phyloP scores from a whole-genome alignment of 2,329 filamentous ascomycete species.

The Talaromyces sp. region DNA sequence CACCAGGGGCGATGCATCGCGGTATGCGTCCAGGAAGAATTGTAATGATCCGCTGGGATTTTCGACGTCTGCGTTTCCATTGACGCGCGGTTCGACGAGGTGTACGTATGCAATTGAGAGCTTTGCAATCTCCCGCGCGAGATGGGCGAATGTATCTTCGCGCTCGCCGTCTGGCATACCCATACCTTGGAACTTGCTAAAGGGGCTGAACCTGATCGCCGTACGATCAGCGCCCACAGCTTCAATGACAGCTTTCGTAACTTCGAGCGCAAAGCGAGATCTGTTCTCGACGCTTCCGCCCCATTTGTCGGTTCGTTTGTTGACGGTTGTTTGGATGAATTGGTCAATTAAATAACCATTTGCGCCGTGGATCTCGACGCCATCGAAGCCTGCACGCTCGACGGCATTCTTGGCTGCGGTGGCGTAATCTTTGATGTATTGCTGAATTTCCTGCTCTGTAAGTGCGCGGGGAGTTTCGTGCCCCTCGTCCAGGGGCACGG shows the following conservation, averaged over 20 bases:
- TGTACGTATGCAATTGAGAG: slow-evolving; percentile 8
- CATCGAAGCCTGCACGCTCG: slow-evolving; percentile 51
- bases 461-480: slow-evolving; percentile 27
- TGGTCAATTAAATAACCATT: slow-evolving; percentile 54
- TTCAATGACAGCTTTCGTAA: slow-evolving; percentile 44
- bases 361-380: slow-evolving; percentile 49
- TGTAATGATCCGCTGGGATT: neutral
- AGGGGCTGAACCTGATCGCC: slow-evolving; percentile 47
- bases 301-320: slow-evolving; percentile 49
- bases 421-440: slow-evolving; percentile 41
- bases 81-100: slow-evolving; percentile 6
- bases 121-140: neutral
- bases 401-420: slow-evolving; percentile 51
- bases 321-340: slow-evolving; percentile 49
- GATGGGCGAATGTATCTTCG: slow-evolving; percentile 56
- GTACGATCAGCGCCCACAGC: slow-evolving; percentile 45
- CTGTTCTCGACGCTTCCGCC: slow-evolving; percentile 52
- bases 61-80: neutral
- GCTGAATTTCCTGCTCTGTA: slow-evolving; percentile 43
- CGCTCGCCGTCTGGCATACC: slow-evolving; percentile 47
- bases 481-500: slow-evolving; percentile 38
- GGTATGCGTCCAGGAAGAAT: slow-evolving; percentile 16
- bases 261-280: slow-evolving; percentile 54
- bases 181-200: slow-evolving; percentile 44
- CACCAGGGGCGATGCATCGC: neutral